Evolutionary conservation across 306 rosid genomes (phyloP), one percentile per base, ranked within the genome.

Genomic region (Cucurbita argyrosperma): DNA sequence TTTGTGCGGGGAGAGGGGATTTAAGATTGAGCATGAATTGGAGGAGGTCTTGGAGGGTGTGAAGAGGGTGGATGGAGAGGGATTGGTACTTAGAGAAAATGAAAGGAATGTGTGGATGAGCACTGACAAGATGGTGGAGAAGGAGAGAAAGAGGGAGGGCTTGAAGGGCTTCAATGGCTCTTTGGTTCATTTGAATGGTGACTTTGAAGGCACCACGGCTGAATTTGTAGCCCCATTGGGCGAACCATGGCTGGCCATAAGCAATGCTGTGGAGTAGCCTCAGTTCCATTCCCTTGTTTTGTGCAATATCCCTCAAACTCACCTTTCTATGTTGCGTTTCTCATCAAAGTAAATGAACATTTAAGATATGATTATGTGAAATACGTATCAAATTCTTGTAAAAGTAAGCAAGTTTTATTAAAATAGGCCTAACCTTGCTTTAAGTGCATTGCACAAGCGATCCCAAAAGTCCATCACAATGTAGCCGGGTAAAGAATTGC

Each of bases 191-290:
- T 43, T 45, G 72, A 4, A n/a, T 18, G 39, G 19, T 66, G 2
- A 21, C 40, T 13, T 47, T 43, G 40, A 71, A 90, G 66, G 87
- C 76, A 39, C 96, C 97, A 43, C 92, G 81, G 10, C 85, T 84
- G 38, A 89, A 89, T 70, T 83, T 86, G 85, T 93, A 93, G 18
- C 92, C 97, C 98, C 96, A 93, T 3, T 86, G 82, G 54, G 96
- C 82, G 8, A 93, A 93, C 98, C 97, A 90, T 35, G 98, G 70
- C 30, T 87, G 85, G 4, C 80, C 75, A 14, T 89, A 83, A 38
- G 94, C 90, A 39, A 90, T 70, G 75, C 92, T 93, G 40, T 90
- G 88, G 60, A 87, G 77, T 21, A 90, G 88, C 64, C 91, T 84
- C 9, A 90, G 53, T 5, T 93, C 96, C 97, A 90, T 93, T 38